A percentile compares a stretch with the other conserved stretches of the same genome.
These are phyloP conservation scores for Panaeolus cyanescens DNA, from an alignment of 768 basidiomycete genomes.

Conservation along the genomic window DNA sequence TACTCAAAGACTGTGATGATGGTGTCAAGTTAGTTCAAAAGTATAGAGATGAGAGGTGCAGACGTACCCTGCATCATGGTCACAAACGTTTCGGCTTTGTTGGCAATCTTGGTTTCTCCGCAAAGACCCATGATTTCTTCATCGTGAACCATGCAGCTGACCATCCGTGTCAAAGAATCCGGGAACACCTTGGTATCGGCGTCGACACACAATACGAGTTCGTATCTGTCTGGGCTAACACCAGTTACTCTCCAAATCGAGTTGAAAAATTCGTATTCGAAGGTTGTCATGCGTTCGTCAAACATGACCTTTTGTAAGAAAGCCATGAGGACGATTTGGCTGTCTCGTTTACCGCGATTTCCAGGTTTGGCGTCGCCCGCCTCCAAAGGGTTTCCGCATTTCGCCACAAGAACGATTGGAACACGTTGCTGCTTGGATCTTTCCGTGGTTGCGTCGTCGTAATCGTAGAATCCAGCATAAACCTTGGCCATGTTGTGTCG, in stretches of 20 bases:
- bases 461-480: conserved; percentile 95
- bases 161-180: conserved; percentile 95
- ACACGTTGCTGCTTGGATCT: conserved; percentile 94
- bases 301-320: conserved; percentile 99
- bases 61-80: conserved; percentile 98
- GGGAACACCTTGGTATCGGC: conserved; percentile 99
- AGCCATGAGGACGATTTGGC: conserved; percentile 95
- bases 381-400: conserved; percentile 92
- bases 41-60: not conserved
- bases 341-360: conserved; percentile 98
- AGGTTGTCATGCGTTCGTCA: conserved; percentile 99
- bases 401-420: conserved; percentile 94
- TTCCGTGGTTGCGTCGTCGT: conserved; percentile 90
- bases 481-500: conserved; percentile 99
- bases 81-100: conserved; percentile 97
- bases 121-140: conserved; percentile 99
- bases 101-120: conserved; percentile 99
- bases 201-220: conserved; percentile 94
- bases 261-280: conserved; percentile 99
- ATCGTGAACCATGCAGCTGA: conserved; percentile 95
- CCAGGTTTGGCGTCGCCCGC: conserved; percentile 90
- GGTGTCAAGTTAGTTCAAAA: conserved; percentile 13
- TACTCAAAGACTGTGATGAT: conserved; percentile 90
- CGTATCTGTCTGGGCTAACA: conserved; percentile 94
- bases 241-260: conserved; percentile 95